phyloP scores from a whole-genome alignment of 768 basidiomycete species.

The Hygrocybe coccinea region DNA sequence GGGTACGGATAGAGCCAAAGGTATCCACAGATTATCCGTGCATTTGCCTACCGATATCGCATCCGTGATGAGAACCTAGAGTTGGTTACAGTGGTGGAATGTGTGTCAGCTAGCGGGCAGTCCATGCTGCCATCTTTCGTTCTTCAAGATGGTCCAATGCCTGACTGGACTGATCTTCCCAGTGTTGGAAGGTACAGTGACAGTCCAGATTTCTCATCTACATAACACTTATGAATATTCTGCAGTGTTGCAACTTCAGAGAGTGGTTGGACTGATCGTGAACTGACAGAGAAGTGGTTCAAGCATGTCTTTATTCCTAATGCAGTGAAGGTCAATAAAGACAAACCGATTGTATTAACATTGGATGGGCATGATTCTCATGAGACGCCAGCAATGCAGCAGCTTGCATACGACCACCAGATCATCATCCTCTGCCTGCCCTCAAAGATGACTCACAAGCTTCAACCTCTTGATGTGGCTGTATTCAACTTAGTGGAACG shows the following conservation, averaged over 20 bases:
- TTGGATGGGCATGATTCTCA: slow-evolving; percentile 39
- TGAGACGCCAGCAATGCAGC: slow-evolving; percentile 15
- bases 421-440: slow-evolving; percentile 31
- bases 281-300: slow-evolving; percentile 26
- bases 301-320: slow-evolving; percentile 27
- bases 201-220: too few species aligned
- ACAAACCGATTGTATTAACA: slow-evolving; percentile 26
- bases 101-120: slow-evolving; percentile 39
- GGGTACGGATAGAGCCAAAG: too few species aligned
- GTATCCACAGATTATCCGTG: too few species aligned
- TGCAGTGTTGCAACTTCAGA: slow-evolving; percentile 23
- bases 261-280: slow-evolving; percentile 34
- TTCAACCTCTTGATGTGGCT: slow-evolving; percentile 37
- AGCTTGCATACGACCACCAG: slow-evolving; percentile 18
- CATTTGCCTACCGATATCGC: slow-evolving; percentile 20
- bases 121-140: slow-evolving; percentile 35
- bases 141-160: slow-evolving; percentile 23
- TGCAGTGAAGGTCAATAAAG: slow-evolving; percentile 12
- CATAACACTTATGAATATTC: background rate
- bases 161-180: slow-evolving; percentile 2
- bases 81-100: slow-evolving; percentile 45
- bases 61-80: slow-evolving; percentile 32
- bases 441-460: slow-evolving; percentile 31
- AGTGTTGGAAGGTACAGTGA: too few species aligned
- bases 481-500: slow-evolving; percentile 20